Evolutionary conservation across 768 basidiomycete genomes (phyloP).

Genomic region (Boletus huronensis): DNA sequence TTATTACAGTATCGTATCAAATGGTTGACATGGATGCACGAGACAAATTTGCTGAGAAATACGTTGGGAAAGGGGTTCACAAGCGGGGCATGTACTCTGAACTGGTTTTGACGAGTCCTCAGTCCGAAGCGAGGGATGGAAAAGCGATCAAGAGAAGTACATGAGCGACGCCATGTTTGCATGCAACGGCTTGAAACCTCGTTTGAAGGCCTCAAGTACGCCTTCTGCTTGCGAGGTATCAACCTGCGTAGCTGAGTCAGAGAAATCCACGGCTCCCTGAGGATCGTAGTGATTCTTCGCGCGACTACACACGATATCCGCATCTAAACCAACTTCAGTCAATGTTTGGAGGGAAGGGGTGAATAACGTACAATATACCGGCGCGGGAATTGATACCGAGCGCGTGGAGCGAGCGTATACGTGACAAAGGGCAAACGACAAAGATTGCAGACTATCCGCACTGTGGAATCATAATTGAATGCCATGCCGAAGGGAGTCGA

Average conservation of each 20-base stretch:
- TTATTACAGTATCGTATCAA: constrained; percentile 2
- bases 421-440: constrained; percentile 76
- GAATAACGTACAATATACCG: constrained; percentile 64
- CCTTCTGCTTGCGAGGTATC: constrained; percentile 40
- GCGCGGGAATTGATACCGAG: constrained; percentile 79
- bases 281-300: constrained; percentile 82
- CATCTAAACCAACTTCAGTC: constrained; percentile 45
- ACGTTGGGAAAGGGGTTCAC: neutral
- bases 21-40: neutral
- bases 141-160: constrained; percentile 49
- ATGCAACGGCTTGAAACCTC: constrained; percentile 56
- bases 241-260: constrained; percentile 52
- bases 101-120: neutral
- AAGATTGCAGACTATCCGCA: constrained; percentile 62
- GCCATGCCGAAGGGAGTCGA: neutral
- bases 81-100: neutral
- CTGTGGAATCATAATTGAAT: constrained; percentile 32
- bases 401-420: constrained; percentile 79
- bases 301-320: constrained; percentile 71
- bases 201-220: constrained; percentile 46
- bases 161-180: constrained; percentile 46
- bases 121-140: neutral
- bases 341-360: neutral
- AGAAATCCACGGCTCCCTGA: constrained; percentile 50
- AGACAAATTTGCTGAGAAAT: neutral